Percentiles rank a stretch among this genome's conserved stretches.
phyloP scores from a whole-genome alignment of 1,284 basidiomycete genomes.

The Sanghuangporus sanghuang region DNA sequence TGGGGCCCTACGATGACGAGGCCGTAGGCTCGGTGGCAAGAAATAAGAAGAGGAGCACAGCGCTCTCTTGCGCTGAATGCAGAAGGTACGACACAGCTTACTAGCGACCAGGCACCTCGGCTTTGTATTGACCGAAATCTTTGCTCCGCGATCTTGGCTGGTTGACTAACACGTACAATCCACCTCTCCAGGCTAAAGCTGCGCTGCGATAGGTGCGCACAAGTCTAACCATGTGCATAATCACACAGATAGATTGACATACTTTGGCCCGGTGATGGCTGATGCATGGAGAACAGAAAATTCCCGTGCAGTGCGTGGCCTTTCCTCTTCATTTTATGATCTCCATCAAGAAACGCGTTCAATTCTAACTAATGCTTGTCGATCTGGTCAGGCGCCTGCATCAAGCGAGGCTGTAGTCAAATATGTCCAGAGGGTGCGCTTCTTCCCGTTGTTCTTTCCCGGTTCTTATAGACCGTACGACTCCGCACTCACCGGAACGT shows the following conservation, averaged over 20 bases:
- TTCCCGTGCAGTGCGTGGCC: slow-evolving; percentile 18
- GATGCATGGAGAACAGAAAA: slow-evolving; percentile 9
- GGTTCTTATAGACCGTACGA: slow-evolving; percentile 13
- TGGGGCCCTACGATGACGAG: slow-evolving; percentile 20
- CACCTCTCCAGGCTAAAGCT: slow-evolving; percentile 15
- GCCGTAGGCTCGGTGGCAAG: slow-evolving; percentile 35
- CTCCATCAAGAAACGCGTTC: not conserved
- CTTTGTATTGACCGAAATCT: slow-evolving; percentile 10
- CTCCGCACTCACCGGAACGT: slow-evolving; percentile 18
- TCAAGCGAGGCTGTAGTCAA: slow-evolving; percentile 19
- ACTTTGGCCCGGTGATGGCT: slow-evolving; percentile 2
- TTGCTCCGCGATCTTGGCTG: slow-evolving; percentile 27
- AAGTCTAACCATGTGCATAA: not conserved
- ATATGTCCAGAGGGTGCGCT: slow-evolving; percentile 18
- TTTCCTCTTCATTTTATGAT: not conserved
- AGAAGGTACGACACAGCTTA: slow-evolving; percentile 38
- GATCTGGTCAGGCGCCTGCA: slow-evolving; percentile 15
- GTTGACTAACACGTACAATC: slow-evolving; percentile 30
- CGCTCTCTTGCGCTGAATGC: slow-evolving; percentile 59
- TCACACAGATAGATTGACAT: not conserved
- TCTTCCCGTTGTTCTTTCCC: slow-evolving; percentile 30
- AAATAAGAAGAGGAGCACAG: slow-evolving; percentile 43
- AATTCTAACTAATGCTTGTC: not conserved
- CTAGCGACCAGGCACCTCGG: slow-evolving; percentile 1
- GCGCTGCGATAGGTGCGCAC: slow-evolving; percentile 17